Evolutionary conservation across 2,329 filamentous ascomycete genomes (phyloP).

Genomic region (Anthostomella pinea): DNA sequence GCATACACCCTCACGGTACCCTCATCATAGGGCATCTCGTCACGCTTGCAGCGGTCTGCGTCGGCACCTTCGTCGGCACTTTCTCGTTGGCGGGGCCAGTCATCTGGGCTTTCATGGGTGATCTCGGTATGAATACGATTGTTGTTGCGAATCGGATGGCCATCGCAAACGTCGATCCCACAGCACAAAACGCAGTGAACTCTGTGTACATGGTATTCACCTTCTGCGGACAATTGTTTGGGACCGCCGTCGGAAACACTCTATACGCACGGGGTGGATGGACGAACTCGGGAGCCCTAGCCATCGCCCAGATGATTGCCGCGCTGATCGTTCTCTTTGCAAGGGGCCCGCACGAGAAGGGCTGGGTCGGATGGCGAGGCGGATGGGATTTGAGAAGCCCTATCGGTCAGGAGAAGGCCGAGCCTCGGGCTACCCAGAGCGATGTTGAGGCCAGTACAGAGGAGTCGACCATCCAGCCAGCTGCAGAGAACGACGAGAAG

Average conservation of each 20-base stretch:
- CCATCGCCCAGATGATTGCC: slow-evolving; percentile 28
- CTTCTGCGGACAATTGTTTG: slow-evolving; percentile 33
- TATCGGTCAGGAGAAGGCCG: slow-evolving; percentile 10
- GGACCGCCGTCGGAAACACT: slow-evolving; percentile 31
- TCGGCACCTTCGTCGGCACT: slow-evolving; percentile 31
- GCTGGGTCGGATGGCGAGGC: slow-evolving; percentile 33
- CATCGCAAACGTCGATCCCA: slow-evolving; percentile 29
- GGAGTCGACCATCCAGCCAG: slow-evolving; percentile 1
- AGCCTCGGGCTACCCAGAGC: neutral
- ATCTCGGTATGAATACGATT: slow-evolving; percentile 32
- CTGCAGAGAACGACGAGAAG: slow-evolving; percentile 9
- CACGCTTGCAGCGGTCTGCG: slow-evolving; percentile 19
- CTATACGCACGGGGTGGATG: slow-evolving; percentile 33
- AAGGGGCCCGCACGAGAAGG: slow-evolving; percentile 30
- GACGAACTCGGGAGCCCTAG: slow-evolving; percentile 30
- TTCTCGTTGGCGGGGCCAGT: slow-evolving; percentile 33
- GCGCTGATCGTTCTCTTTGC: slow-evolving; percentile 22
- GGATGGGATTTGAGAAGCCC: slow-evolving; percentile 27
- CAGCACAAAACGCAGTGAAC: slow-evolving; percentile 36
- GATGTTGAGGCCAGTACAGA: slow-evolving; percentile 13
- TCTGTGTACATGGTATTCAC: slow-evolving; percentile 34
- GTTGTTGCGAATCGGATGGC: slow-evolving; percentile 32
- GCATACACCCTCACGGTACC: slow-evolving; percentile 25
- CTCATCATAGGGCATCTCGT: slow-evolving; percentile 21
- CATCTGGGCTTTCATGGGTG: slow-evolving; percentile 32